phyloP scores from a whole-genome alignment of 2,329 filamentous ascomycete species.

The Microcyclospora pomicola region DNA sequence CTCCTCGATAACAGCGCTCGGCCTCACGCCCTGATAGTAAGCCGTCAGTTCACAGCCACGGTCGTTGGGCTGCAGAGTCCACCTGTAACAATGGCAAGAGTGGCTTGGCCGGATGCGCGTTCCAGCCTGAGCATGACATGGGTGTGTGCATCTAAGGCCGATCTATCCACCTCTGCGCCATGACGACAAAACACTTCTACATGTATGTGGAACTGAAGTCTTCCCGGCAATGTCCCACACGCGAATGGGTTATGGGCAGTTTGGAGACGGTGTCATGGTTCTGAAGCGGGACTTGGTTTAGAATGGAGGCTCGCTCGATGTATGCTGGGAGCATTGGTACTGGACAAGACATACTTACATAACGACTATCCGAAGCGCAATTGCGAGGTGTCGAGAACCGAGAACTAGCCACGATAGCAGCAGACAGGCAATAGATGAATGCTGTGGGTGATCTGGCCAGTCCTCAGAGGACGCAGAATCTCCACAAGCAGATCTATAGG shows the following conservation, averaged over 20 bases:
- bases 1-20: too few species aligned
- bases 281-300: background rate
- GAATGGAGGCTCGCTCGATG: background rate
- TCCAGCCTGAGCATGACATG: too few species aligned
- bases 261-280: background rate
- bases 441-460: conserved; percentile 1
- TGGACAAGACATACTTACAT: background rate
- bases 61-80: too few species aligned
- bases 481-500: conserved; percentile 4
- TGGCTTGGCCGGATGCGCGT: too few species aligned
- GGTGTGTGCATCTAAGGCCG: too few species aligned
- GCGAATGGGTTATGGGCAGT: background rate
- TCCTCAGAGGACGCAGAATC: conserved; percentile 3
- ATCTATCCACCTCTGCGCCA: too few species aligned
- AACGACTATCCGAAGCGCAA: background rate
- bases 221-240: background rate
- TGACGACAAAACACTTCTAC: background rate
- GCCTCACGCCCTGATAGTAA: too few species aligned
- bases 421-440: conserved; percentile 9
- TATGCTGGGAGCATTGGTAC: background rate
- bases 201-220: background rate
- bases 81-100: too few species aligned
- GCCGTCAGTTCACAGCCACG: too few species aligned
- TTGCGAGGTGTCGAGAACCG: conserved; percentile 7
- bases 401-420: conserved; percentile 9